Base-by-base conservation (phyloP, 441 rosid species). In the Populus hybrid region DNA sequence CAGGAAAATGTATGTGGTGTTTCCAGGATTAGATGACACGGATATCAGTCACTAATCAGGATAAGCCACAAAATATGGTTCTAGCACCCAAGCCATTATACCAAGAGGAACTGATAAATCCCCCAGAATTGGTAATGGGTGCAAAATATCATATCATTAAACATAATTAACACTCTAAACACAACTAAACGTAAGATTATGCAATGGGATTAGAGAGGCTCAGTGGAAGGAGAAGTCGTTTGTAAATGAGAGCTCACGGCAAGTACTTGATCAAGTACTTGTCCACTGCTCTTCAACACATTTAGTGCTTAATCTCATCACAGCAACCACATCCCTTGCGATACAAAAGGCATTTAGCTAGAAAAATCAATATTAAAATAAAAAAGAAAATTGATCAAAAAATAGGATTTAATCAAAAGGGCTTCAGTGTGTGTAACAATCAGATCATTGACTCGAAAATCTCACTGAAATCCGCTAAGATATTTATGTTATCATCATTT, bases 381-480 rank as follows among this genome's bases (percentile, higher is more conserved):
- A 12, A 26, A 12, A n/a, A 28, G 36, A 12, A 23, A 2, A 14
- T 11, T 5, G 3, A 1, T 3, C 6, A 67, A 10, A 20, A 4
- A 2, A 50, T 63, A 85, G 86, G 11, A 21, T 21, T 3, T 21
- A 3, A 23, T 61, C 7, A 3, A 10, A 1, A 33, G 67, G 91
- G 93, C 97, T 74, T 92, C 94, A 92, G 99, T 85, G 93, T 93
- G 97, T 92, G 97, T 93, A 94, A 94, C 97, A 93, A 83, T 92
- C 92, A 93, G 93, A 90, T 94, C 97, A 89, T 81, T 72, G 97
- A 87, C 74, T 26, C 31, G n/a, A 23, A 68, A 78, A 82, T 80
- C 99, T 93, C 98, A 90, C 93, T 92, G 98, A 92, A 95, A 95
- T 92, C 97, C 98, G 97, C 97, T 93, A 93, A 95, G 95, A 93